Base-by-base conservation (phyloP, 2,329 filamentous ascomycete genomes). In the Diaporthe capsici region DNA sequence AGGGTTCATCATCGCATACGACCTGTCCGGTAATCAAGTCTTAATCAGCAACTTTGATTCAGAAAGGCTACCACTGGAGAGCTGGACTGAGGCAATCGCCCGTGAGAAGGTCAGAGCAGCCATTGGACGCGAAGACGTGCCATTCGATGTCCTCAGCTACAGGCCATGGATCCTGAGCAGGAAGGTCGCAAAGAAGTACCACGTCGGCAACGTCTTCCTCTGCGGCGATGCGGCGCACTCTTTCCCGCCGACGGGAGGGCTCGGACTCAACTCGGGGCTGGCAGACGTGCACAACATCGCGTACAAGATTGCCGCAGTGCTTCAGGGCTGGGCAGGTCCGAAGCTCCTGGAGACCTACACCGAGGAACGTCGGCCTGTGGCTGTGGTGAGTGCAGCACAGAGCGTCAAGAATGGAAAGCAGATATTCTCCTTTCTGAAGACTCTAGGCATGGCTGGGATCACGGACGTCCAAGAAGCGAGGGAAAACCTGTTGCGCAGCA, bases 1-100 rank as follows among this genome's bases (percentile, higher is more conserved):
- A 2, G 85, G 86, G 0, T 86, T 87, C 77, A 85, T 87, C 37
- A 86, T 87, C 47, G 84, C 82, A 0, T 87, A 87, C 68, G 83
- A 86, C 67, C 78, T 87, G 1, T 81, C 80, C 0, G 83, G 81
- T 0, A 86, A 86, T 39, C 83, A 86, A 71, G 85, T 87, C 1
- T 67, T 86, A 47, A 87, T 87, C 42, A 84, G 84, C 78, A 86
- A 87, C 63, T 86, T 87, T 71, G 85, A 87, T 76, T 74, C 82
- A 0, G 78, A 82, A 17, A 83, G 81, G 72, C 77, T 84, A 37
- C 85, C 84, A 0, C 79, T 83, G 0, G 81, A 83, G 10, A 79
- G 78, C 3, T 86, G 85, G 84, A 81, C 81, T 37, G 81, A 84
- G 75, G 77, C 80, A 6, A 78, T 83, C 3, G 83, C 82, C 57